Evolutionary conservation across 441 rosid species (phyloP), one percentile per base, ranked within the genome.

Genomic region (Kokia cookei): DNA sequence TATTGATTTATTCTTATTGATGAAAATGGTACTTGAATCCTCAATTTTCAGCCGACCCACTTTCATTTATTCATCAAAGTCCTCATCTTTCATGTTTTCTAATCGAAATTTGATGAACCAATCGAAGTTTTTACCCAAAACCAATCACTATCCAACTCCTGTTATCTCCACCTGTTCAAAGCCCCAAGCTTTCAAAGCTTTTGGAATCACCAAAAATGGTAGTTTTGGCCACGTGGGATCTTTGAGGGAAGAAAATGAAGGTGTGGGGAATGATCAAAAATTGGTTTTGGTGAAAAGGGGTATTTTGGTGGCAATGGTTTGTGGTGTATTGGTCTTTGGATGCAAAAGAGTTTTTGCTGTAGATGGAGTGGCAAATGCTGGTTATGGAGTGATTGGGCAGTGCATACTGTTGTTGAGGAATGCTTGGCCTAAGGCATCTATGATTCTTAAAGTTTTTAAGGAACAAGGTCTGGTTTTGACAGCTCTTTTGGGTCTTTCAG

Each of bases 401-500:
- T 85, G 87, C 77, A 60, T 87, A 8, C 80, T 89, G 84, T 62
- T 85, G 82, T 81, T 88, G 72, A 90, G 85, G 89, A 91, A 78
- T 71, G 85, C 93, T 3, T 89, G 94, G 93, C 97, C 98, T n/a
- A 96, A 88, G 84, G 72, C 86, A 73, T 90, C 85, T 48, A 95
- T 88, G 87, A 87, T 96, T 76, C 89, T 96, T 71, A 81, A 14
- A 62, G 89, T 96, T 76, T 84, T 96, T 42, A 93, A 84, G 75
- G 99, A 96, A 83, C 99, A 96, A 76, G 99, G 98, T 73, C 75
- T 91, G 59, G 66, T 96, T 51, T 80, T 96, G 87, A 92, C 96
- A 32, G 89, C 85, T 6, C 88, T 96, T 75, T 59, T 96, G 61
- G 86, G 98, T 58, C 87, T 93, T 15, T 96, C 99, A 10, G 99